These are phyloP conservation scores for Colletotrichum paranaense DNA, from an alignment of 2,329 filamentous ascomycete species.

Conservation along the genomic window DNA sequence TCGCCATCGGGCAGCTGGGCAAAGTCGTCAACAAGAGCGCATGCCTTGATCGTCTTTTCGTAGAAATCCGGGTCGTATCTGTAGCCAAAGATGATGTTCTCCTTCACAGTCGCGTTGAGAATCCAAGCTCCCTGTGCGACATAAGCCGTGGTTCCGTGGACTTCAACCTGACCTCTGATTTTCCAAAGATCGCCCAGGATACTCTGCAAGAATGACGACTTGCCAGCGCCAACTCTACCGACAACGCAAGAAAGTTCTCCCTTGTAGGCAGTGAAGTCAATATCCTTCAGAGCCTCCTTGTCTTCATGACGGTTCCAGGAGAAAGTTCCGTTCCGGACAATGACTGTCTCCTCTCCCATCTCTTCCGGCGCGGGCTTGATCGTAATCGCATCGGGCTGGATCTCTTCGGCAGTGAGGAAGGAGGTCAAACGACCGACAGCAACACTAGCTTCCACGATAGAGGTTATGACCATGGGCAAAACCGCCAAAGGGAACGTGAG, in stretches of 20 bases:
- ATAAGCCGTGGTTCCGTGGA: conserved; percentile 88
- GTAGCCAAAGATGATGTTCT: conserved; percentile 97
- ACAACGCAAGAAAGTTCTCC: conserved; percentile 94
- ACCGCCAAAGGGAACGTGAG: conserved; percentile 95
- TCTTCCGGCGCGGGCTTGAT: conserved; percentile 77
- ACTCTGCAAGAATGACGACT: conserved; percentile 90
- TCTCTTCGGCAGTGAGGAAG: conserved; percentile 88
- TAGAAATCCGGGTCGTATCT: conserved; percentile 95
- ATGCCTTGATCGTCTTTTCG: conserved; percentile 90
- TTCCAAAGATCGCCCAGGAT: conserved; percentile 95
- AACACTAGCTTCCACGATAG: conserved; percentile 95
- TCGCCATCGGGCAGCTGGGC: conserved; percentile 93
- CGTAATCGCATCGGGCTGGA: conserved; percentile 85
- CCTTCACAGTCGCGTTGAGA: conserved; percentile 96
- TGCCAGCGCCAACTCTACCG: conserved; percentile 92
- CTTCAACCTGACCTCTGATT: conserved; percentile 81
- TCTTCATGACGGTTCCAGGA: conserved; percentile 91
- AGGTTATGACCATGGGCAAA: conserved; percentile 96
- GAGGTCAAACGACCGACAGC: conserved; percentile 87
- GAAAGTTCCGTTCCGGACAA: conserved; percentile 86
- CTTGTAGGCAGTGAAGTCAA: conserved; percentile 90
- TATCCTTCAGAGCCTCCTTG: conserved; percentile 79
- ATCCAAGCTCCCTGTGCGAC: conserved; percentile 96
- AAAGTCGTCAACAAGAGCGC: conserved; percentile 92
- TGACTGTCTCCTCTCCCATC: conserved; percentile 85